phyloP scores from a whole-genome alignment of 78 protist genomes.

The Tieghemostelium lacteum region DNA sequence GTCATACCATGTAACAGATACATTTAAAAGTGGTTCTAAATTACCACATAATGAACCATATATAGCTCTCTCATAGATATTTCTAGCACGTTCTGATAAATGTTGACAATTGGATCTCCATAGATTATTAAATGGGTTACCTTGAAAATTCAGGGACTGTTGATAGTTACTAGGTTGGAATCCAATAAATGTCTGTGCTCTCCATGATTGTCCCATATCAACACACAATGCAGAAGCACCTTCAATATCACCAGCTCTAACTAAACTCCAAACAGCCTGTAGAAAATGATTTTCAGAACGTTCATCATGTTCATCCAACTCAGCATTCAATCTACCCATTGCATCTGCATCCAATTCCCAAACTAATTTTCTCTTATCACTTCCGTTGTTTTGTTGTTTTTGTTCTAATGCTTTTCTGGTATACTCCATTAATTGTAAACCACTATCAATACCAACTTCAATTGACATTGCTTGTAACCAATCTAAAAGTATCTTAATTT shows the following conservation, averaged over 20 bases:
- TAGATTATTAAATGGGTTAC: constrained; percentile 55
- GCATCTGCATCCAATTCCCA: constrained; percentile 55
- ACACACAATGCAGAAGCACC: constrained; percentile 18
- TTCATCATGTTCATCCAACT: constrained; percentile 28
- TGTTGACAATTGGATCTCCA: constrained; percentile 42
- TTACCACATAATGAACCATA: constrained; percentile 52
- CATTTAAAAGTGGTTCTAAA: background rate
- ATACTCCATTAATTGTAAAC: too few relatives aligned
- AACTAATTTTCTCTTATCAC: background rate
- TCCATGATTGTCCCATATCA: constrained; percentile 32
- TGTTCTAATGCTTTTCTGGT: background rate
- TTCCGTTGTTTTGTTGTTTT: background rate
- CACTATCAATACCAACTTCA: too few relatives aligned
- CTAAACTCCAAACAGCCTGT: constrained; percentile 16
- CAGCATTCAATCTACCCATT: constrained; percentile 1
- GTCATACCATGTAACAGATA: constrained; percentile 57
- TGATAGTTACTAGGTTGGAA: background rate
- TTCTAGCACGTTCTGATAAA: background rate
- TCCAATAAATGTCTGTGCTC: constrained; percentile 58
- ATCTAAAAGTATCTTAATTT: constrained; percentile 31
- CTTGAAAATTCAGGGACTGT: background rate
- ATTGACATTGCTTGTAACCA: constrained; percentile 73
- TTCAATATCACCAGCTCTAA: constrained; percentile 48
- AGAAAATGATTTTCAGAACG: constrained; percentile 12
- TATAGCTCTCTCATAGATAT: constrained; percentile 43